phyloP scores from a whole-genome alignment of 1,284 basidiomycete genomes.

The Puccinia horiana region DNA sequence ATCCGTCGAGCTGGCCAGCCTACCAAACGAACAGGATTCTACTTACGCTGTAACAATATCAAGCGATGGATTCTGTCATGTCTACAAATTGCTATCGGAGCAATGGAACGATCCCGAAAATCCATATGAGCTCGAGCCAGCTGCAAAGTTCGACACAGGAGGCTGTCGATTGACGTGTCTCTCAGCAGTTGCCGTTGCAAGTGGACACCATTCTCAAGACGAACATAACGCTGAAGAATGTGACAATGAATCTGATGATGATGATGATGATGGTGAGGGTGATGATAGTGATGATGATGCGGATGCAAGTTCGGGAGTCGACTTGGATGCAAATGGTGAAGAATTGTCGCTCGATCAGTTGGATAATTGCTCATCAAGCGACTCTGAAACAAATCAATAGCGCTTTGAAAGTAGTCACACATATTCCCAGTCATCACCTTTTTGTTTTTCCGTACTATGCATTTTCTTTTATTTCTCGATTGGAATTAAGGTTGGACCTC shows the following conservation, averaged over 20 bases:
- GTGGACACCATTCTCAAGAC: slow-evolving; percentile 5
- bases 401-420: background rate
- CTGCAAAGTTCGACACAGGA: slow-evolving; percentile 38
- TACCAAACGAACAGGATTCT: background rate
- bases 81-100: slow-evolving; percentile 28
- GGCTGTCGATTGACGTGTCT: slow-evolving; percentile 44
- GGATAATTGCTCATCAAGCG: background rate
- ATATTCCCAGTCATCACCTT: background rate
- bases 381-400: background rate
- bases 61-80: slow-evolving; percentile 47
- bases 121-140: slow-evolving; percentile 27
- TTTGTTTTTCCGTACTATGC: background rate
- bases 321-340: slow-evolving; percentile 21
- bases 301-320: slow-evolving; percentile 23
- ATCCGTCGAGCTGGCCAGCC: slow-evolving; percentile 26
- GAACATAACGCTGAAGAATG: background rate
- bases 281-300: slow-evolving; percentile 26
- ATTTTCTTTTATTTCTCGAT: background rate
- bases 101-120: slow-evolving; percentile 11
- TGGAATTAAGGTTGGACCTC: background rate
- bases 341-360: slow-evolving; percentile 15
- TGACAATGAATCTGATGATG: background rate
- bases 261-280: background rate
- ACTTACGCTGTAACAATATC: slow-evolving; percentile 45
- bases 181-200: slow-evolving; percentile 9